Percentiles rank a stretch among this genome's conserved stretches.
phyloP scores from a whole-genome alignment of 805 yeast genomes.

The Lachancea kluyveri region DNA sequence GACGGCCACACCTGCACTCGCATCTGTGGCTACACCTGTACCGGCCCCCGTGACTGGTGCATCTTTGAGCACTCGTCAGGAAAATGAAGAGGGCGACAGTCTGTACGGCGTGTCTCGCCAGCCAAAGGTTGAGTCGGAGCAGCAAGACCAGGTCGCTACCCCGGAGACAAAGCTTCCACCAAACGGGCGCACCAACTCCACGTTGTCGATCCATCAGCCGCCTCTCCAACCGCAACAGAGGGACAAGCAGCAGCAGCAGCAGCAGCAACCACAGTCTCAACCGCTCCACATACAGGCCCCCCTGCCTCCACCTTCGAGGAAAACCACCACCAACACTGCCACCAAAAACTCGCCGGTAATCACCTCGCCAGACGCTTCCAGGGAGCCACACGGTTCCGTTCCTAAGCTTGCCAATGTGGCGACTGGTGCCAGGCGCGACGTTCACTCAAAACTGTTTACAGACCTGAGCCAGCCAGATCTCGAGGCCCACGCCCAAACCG shows the following conservation, averaged over 20 bases:
- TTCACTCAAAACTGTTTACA: constrained; percentile 42
- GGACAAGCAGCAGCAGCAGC: constrained; percentile 18
- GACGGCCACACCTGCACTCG: too few relatives aligned
- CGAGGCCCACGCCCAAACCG: constrained; percentile 23
- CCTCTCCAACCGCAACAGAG: constrained; percentile 31
- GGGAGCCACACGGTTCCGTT: constrained; percentile 7
- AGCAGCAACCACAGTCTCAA: constrained; percentile 15
- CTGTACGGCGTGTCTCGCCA: too few relatives aligned
- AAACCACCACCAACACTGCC: constrained; percentile 29
- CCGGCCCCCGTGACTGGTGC: too few relatives aligned
- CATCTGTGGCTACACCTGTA: too few relatives aligned
- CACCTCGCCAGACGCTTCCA: constrained; percentile 15
- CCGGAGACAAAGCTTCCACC: too few relatives aligned
- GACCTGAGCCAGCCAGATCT: constrained; percentile 34
- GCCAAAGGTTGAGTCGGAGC: too few relatives aligned
- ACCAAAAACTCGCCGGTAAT: constrained; percentile 30
- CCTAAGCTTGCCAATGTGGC: constrained; percentile 12
- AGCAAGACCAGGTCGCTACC: too few relatives aligned
- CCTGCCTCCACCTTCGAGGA: constrained; percentile 54
- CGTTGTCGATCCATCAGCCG: constrained; percentile 28
- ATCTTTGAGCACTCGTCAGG: too few relatives aligned
- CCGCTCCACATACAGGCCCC: constrained; percentile 38
- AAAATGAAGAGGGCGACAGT: too few relatives aligned
- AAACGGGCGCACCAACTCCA: constrained; percentile 5
- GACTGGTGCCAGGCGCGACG: constrained; percentile 29